Percentiles rank a stretch among this genome's conserved stretches.
These are phyloP conservation scores for Peniophora sp. DNA, from an alignment of 1,284 basidiomycete genomes.

Conservation along the genomic window DNA sequence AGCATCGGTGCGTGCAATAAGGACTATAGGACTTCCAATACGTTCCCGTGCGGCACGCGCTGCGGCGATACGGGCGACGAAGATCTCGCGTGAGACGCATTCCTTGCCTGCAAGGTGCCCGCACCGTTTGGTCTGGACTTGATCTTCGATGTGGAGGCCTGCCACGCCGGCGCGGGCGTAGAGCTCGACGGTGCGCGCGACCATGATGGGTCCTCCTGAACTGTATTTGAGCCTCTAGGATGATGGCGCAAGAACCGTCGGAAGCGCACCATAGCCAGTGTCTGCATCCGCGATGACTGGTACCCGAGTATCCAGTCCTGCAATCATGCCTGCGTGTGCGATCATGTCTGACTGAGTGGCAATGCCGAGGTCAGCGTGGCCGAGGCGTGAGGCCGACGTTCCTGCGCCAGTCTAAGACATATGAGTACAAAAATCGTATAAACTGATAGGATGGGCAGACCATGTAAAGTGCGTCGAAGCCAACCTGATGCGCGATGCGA, in stretches of 20 bases:
- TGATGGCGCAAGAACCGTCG: no score
- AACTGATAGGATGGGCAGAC: constrained; percentile 1
- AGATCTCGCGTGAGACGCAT: constrained; percentile 18
- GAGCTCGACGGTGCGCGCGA: constrained; percentile 17
- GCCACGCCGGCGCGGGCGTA: constrained; percentile 19
- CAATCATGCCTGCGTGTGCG: constrained; percentile 16
- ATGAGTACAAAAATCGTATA: background rate
- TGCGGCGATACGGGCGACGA: constrained; percentile 17
- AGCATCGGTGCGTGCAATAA: constrained; percentile 19
- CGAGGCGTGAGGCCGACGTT: constrained; percentile 17
- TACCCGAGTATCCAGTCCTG: constrained; percentile 12
- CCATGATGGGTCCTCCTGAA: constrained; percentile 15
- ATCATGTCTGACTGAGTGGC: constrained; percentile 17
- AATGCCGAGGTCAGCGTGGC: constrained; percentile 19
- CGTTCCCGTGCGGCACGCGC: constrained; percentile 17
- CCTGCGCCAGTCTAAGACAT: constrained; percentile 13
- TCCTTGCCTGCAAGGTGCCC: constrained; percentile 19
- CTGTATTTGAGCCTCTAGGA: no score
- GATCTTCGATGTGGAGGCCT: constrained; percentile 21
- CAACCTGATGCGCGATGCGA: constrained; percentile 16
- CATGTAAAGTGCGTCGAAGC: constrained; percentile 19
- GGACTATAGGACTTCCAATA: constrained; percentile 15
- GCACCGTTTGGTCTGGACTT: constrained; percentile 16
- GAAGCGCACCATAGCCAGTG: constrained; percentile 14
- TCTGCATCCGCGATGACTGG: constrained; percentile 21